Evolutionary conservation across 805 yeast species (phyloP), one percentile per base, ranked within the genome.

Genomic region (Candida boleticola): DNA sequence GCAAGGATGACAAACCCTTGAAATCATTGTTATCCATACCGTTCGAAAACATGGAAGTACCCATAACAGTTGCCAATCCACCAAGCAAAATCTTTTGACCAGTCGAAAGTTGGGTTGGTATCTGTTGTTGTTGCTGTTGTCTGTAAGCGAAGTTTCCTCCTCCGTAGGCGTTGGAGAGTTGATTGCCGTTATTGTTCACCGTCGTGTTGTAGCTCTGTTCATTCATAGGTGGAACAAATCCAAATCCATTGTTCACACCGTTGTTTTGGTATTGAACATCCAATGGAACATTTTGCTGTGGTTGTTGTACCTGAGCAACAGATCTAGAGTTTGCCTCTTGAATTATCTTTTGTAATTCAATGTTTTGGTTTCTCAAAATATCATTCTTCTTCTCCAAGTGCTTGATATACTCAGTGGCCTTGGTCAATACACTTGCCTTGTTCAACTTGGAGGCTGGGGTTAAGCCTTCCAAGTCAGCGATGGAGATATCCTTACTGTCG

Each of bases 351-450:
- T 72, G 63, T 51, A 70, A 53, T 47, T 64, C 62, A 39, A 48
- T 26, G 36, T 81, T 82, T 51, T 80, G 82, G 20, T 60, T 60
- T 42, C 53, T 64, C 48, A 82, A 68, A 1, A 57, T 38, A 1
- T 72, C 77, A 52, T 82, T 82, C 53, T 82, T 83, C 47, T 61
- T 60, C 49, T 85, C 89, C 58, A 85, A 68, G 60, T 85, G 90
- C 49, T 76, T 78, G 48, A 85, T 85, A 54, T 85, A 85, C 58
- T 85, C 93, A 3, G 85, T 80, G 1, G 92, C 87, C 53, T 85
- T 85, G 21, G 85, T 70, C 45, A 85, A 66, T 37, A 85, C 84
- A 13, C 86, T 80, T 2, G 92, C 93, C 57, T 85, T 85, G 60
- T 85, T 85, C 47, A 85, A 66, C 52, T 85, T 85, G 47, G 78